Percentiles rank a stretch among this genome's conserved stretches.
Conservation (phyloP, 1,139 yeast genomes). For the Candida labiduridarum region DNA sequence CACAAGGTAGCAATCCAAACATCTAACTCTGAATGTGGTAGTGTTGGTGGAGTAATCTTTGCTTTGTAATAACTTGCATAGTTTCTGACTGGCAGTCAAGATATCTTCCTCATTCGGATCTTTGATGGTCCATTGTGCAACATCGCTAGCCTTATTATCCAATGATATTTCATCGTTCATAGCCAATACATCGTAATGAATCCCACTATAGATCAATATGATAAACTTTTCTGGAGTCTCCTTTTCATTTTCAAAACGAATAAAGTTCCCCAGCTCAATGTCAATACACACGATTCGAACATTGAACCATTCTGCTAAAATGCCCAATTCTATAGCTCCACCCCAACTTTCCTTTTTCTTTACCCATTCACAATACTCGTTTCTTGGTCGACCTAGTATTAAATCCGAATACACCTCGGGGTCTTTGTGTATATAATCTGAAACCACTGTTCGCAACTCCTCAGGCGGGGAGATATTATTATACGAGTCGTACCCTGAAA, state of each 20-base stretch:
- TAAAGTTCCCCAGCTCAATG: slow-evolving; percentile 63
- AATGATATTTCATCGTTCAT: slow-evolving; percentile 32
- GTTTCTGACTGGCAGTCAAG: slow-evolving; percentile 14
- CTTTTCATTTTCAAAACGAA: slow-evolving; percentile 53
- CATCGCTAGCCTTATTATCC: slow-evolving; percentile 31
- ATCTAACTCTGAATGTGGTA: slow-evolving; percentile 57
- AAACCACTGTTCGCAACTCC: slow-evolving; percentile 51
- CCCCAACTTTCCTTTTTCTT: slow-evolving; percentile 71
- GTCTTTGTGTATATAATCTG: slow-evolving; percentile 44
- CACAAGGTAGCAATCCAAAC: slow-evolving; percentile 55
- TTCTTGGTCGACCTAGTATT: slow-evolving; percentile 55
- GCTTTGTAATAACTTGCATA: slow-evolving; percentile 51
- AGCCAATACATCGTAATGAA: slow-evolving; percentile 73
- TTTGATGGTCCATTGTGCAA: slow-evolving; percentile 38
- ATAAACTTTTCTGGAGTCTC: slow-evolving; percentile 40
- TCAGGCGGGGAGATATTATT: slow-evolving; percentile 29
- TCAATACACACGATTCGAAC: slow-evolving; percentile 66
- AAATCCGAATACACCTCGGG: slow-evolving; percentile 55
- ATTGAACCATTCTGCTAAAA: slow-evolving; percentile 56
- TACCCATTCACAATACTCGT: slow-evolving; percentile 66
- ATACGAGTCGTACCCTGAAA: slow-evolving; percentile 31
- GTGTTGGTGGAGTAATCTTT: slow-evolving; percentile 71
- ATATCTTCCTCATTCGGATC: slow-evolving; percentile 27
- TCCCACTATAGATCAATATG: slow-evolving; percentile 65
- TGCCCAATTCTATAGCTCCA: slow-evolving; percentile 79